A percentile compares a stretch with the other conserved stretches of the same genome.
phyloP scores from a whole-genome alignment of 768 basidiomycete species.

The Suillus placidus region DNA sequence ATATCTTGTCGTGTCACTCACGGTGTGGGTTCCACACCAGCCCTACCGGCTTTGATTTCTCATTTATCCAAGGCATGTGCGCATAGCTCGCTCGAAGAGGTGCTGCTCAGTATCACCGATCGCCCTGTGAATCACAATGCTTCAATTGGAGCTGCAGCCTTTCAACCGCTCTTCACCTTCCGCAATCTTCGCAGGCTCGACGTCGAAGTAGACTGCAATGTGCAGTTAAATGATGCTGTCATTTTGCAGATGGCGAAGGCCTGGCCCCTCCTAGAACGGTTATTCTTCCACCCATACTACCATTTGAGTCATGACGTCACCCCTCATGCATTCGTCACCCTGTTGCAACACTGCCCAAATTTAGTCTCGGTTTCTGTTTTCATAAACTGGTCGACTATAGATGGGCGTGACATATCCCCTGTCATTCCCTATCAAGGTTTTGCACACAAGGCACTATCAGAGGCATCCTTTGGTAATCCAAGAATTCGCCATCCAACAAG shows the following conservation, averaged over 20 bases:
- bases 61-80: background rate
- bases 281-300: background rate
- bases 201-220: background rate
- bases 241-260: slow-evolving; percentile 3
- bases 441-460: background rate
- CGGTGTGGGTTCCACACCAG: background rate
- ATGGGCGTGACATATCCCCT: background rate
- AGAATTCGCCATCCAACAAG: background rate
- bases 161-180: background rate
- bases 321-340: background rate
- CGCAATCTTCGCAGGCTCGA: background rate
- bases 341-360: background rate
- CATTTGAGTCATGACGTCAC: background rate
- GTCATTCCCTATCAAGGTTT: slow-evolving; percentile 1
- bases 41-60: background rate
- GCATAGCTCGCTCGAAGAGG: background rate
- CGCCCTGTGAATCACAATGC: background rate
- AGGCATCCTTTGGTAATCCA: background rate
- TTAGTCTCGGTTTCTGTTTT: background rate
- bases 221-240: background rate
- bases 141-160: background rate
- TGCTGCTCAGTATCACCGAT: background rate
- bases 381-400: background rate
- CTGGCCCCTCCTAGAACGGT: background rate
- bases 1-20: background rate